phyloP scores from a whole-genome alignment of 108 stramenopile species.

The Epipyxis sp. region DNA sequence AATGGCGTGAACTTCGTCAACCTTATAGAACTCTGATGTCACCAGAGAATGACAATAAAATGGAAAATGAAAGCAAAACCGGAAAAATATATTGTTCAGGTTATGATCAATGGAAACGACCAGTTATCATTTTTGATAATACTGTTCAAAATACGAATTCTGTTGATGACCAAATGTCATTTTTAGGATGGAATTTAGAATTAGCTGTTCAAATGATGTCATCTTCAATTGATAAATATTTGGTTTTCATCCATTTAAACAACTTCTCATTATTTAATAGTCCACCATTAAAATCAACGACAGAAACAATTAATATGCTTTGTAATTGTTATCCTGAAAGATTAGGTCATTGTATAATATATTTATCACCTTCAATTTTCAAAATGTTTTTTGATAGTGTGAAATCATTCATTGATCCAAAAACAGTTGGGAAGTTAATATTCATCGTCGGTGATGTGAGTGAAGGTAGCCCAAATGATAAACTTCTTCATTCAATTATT shows the following conservation, averaged over 20 bases:
- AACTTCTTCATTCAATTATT: neutral
- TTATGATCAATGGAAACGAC: conserved; percentile 22
- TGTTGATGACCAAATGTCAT: conserved; percentile 28
- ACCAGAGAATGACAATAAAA: neutral
- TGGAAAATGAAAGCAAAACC: neutral
- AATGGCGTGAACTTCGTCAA: conserved; percentile 6
- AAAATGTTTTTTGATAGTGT: neutral
- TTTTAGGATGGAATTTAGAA: conserved; percentile 32
- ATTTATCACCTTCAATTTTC: conserved; percentile 30
- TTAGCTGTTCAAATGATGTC: conserved; percentile 7
- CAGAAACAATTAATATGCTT: conserved; percentile 13
- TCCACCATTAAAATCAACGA: conserved; percentile 29
- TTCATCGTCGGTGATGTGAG: conserved; percentile 15
- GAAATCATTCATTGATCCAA: conserved; percentile 36
- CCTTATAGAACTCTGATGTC: too few relatives aligned
- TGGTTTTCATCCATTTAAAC: conserved; percentile 32
- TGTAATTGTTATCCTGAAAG: conserved; percentile 25
- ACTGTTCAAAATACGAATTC: conserved; percentile 34
- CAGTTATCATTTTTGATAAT: conserved; percentile 40
- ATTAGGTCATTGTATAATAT: conserved; percentile 29
- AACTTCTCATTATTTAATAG: conserved; percentile 34
- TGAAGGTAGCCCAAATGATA: neutral
- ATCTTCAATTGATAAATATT: conserved; percentile 21
- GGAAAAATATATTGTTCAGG: conserved; percentile 31
- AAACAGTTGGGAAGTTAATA: conserved; percentile 33